Base-by-base conservation (phyloP, 75 land plant genomes). In the Isoetes taiwanensis region DNA sequence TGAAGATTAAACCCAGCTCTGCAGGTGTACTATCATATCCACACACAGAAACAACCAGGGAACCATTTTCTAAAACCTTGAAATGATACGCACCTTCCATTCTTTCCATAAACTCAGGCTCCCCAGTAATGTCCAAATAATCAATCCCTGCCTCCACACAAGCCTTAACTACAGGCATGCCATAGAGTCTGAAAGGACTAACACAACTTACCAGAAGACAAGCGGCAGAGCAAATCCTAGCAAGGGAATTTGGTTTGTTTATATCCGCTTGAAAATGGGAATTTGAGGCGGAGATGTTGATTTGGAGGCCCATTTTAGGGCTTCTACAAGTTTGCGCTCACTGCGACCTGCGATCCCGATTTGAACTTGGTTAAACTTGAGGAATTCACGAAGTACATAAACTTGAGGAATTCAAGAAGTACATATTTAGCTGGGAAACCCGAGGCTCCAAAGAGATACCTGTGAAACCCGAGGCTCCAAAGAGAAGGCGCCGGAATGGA, bases 31-130 rank as follows among this genome's bases (percentile, higher is more conserved):
- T 81, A 50, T 90, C 97, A 41, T 80, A 90, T 30, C 97, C 97
- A 61, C 97, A 90, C 3, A 87, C 97, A 17, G 82, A 83, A 27
- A 90, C 69, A 40, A 86, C 76, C 73, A 91, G 59, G 19, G 75
- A 48, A 1, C 86, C 88, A 19, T 30, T 73, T 57, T 72, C 71
- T 29, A 19, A 35, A 11, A 85, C 94, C 66, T 52, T 65, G 4
- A 78, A 75, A 23, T 78, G 80, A 57, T 76, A 85, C 30, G 26
- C 2, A 1, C 54, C 75, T 64, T 86, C 91, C 79, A 83, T 77
- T 43, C 69, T 62, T 75, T 91, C 97, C 88, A 91, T 91, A 59
- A 91, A 91, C 77, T 86, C 94, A 0, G 94, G 97, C 68, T 91
- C 97, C 3, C 97, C 97, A 26, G 77, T 70, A 21, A 91, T 80